Base-by-base conservation (phyloP, 148 eudicot species). In the Rhododendron ovatum region DNA sequence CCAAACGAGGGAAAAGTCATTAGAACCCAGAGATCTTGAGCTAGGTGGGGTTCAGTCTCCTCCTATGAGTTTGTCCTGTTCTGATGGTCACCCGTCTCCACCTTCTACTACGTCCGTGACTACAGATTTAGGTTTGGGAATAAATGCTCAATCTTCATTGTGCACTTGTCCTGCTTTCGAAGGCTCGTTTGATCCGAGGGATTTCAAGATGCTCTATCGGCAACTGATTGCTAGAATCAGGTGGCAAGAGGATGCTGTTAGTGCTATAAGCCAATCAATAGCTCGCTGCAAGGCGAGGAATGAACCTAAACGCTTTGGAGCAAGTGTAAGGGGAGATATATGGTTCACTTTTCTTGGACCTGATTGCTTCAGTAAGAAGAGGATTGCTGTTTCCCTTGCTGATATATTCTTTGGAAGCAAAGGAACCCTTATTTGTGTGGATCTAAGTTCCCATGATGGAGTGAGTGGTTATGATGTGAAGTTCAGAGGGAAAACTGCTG, bases 301-400 rank as follows among this genome's bases (percentile, higher is more conserved):
- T 76, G 90, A 88, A 82, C 18, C 37, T 13, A 89, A 71, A 63
- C 85, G 78, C 76, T 82, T 67, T 47, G 91, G 88, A 51, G 37
- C 93, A 78, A 84, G 81, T 82, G 83, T 33, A 41, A 90, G 95
- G 83, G 91, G 95, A 89, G 93, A 94, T 88, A 81, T 94, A 15
- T 96, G 98, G 96, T 87, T 96, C 75, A 85, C 89, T 87, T 91
- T 95, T 76, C 86, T 81, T 10, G 98, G 99, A 45, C 91, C 95
- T 22, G 96, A 95, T 89, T 85, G 84, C 73, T 86, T 91, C 88
- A 92, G 92, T 80, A 92, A 94, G 89, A 92, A 89, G 87, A 94
- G 88, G 89, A 89, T 88, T 84, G 95, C 96, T 7, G 33, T 90
- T 45, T 88, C 91, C 39, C 89, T 96, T 33, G 91, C 96, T 59